phyloP scores from a whole-genome alignment of 2,329 filamentous ascomycete species.

The Cercospora canescens region DNA sequence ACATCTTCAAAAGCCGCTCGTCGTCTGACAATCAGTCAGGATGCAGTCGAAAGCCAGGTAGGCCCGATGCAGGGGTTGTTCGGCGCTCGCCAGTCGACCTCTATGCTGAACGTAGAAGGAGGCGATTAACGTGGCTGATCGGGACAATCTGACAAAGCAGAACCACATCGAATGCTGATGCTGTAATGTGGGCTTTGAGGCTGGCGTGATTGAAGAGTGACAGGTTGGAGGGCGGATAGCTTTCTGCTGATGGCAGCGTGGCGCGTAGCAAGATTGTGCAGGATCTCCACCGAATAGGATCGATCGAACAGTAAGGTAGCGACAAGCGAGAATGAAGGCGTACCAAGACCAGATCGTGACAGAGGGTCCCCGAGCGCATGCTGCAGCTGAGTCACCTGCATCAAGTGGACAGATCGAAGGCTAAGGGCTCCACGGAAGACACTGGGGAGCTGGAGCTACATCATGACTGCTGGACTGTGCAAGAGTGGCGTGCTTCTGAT shows the following conservation, averaged over 20 bases:
- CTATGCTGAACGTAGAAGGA: slow-evolving; percentile 50
- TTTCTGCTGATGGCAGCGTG: slow-evolving; percentile 39
- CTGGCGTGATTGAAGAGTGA: slow-evolving; percentile 45
- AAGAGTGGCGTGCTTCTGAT: slow-evolving; percentile 43
- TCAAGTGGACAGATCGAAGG: slow-evolving; percentile 13
- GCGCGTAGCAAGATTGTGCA: slow-evolving; percentile 51
- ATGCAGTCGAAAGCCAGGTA: slow-evolving; percentile 14
- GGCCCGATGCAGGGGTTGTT: slow-evolving; percentile 37
- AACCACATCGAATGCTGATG: slow-evolving; percentile 53
- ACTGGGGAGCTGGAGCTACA: slow-evolving; percentile 33
- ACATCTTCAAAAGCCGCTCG: slow-evolving; percentile 92
- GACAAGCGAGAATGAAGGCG: slow-evolving; percentile 20
- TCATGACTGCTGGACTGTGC: slow-evolving; percentile 27
- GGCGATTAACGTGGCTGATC: slow-evolving; percentile 69
- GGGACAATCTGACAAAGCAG: slow-evolving; percentile 45
- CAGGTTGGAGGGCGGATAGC: slow-evolving; percentile 49
- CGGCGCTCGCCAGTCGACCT: slow-evolving; percentile 60
- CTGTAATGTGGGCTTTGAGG: slow-evolving; percentile 46
- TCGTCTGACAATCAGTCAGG: slow-evolving; percentile 40
- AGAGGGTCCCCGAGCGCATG: slow-evolving; percentile 13
- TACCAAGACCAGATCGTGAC: slow-evolving; percentile 27
- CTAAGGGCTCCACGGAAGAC: slow-evolving; percentile 16
- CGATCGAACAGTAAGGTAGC: slow-evolving; percentile 1
- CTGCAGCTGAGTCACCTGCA: slow-evolving; percentile 34
- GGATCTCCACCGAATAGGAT: slow-evolving; percentile 42